A percentile compares a stretch with the other conserved stretches of the same genome.
phyloP scores from a whole-genome alignment of 768 basidiomycete species.

The Boletus rufocinnamomeus region DNA sequence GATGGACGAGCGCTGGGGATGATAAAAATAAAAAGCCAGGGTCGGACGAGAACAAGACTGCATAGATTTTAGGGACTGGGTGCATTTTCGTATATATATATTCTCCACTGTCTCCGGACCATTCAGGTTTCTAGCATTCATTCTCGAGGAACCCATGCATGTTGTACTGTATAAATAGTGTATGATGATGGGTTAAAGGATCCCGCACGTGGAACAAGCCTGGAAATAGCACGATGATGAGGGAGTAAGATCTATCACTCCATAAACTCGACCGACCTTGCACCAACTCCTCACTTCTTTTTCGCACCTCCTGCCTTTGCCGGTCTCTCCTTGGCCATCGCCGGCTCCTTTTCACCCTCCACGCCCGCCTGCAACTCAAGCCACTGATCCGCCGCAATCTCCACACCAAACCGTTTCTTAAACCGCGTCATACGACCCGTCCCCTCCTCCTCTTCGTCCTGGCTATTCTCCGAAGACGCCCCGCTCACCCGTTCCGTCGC shows the following conservation, averaged over 20 bases:
- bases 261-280: slow-evolving; percentile 2
- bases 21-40: slow-evolving; percentile 20
- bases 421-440: slow-evolving; percentile 83
- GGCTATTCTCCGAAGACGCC: slow-evolving; percentile 42
- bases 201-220: not conserved
- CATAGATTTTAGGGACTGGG: slow-evolving; percentile 7
- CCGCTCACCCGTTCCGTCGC: slow-evolving; percentile 56
- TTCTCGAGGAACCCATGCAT: too few species aligned
- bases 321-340: slow-evolving; percentile 25
- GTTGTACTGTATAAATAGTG: not conserved
- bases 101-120: not conserved
- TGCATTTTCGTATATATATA: slow-evolving; percentile 1
- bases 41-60: slow-evolving; percentile 16
- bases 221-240: not conserved
- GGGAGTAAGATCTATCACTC: slow-evolving; percentile 1
- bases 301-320: slow-evolving; percentile 16
- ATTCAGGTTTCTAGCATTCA: too few species aligned
- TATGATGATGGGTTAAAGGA: not conserved
- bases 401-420: slow-evolving; percentile 67
- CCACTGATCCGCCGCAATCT: slow-evolving; percentile 39
- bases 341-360: slow-evolving; percentile 32
- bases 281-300: slow-evolving; percentile 16
- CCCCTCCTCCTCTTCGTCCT: slow-evolving; percentile 68
- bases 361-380: slow-evolving; percentile 28
- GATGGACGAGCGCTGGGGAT: slow-evolving; percentile 35